Evolutionary conservation across 345 rosid species (phyloP).

Genomic region (Melastoma malabathricum): DNA sequence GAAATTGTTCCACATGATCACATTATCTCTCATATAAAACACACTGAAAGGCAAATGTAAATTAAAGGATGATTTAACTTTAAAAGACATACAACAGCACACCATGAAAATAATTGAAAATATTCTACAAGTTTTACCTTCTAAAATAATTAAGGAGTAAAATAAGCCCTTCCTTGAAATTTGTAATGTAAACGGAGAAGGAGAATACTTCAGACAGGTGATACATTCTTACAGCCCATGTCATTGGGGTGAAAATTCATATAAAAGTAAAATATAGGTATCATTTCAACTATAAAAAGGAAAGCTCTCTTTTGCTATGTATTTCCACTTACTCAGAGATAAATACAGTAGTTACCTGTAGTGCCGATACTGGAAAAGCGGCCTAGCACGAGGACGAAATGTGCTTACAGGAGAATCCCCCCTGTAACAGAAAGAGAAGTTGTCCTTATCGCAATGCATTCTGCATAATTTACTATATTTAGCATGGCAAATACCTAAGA

Average conservation of each 20-base stretch:
- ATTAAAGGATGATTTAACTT: not conserved
- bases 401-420: slow-evolving; percentile 80
- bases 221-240: no score
- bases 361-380: slow-evolving; percentile 91
- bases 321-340: not conserved
- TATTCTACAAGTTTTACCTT: not conserved
- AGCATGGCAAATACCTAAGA: no score
- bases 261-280: no score
- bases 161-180: not conserved
- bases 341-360: slow-evolving; percentile 48
- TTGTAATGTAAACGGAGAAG: no score
- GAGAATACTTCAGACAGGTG: no score
- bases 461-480: no score
- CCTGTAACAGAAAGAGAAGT: slow-evolving; percentile 38
- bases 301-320: no score
- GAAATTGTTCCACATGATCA: no score
- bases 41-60: no score
- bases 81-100: not conserved
- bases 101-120: not conserved
- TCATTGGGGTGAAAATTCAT: no score
- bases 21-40: no score
- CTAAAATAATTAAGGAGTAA: not conserved
- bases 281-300: no score
- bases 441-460: not conserved
- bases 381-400: slow-evolving; percentile 87